These are phyloP conservation scores for Stentor roeselii DNA, from an alignment of 73 alveolate species.

Conservation along the genomic window DNA sequence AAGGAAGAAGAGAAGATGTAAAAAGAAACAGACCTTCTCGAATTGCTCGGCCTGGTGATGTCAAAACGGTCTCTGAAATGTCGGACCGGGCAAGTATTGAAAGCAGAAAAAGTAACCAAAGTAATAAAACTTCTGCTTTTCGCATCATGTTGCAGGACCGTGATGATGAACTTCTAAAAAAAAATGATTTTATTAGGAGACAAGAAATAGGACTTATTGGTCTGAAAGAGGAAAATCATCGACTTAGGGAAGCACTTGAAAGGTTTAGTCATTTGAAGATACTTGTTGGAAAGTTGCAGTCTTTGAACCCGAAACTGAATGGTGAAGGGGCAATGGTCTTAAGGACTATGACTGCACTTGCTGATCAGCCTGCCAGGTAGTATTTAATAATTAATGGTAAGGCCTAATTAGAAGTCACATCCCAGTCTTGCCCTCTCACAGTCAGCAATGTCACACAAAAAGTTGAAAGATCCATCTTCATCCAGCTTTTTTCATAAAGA, in stretches of 20 bases:
- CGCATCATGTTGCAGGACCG: neutral
- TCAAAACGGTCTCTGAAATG: neutral
- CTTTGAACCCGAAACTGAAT: neutral
- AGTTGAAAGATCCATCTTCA: no score
- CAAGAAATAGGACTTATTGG: neutral
- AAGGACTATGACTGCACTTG: no score
- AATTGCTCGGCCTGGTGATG: neutral
- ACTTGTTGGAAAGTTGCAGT: neutral
- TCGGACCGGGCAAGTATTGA: neutral
- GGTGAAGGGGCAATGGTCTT: neutral
- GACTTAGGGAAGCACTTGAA: neutral
- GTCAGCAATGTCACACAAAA: no score
- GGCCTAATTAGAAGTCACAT: no score
- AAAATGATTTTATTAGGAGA: neutral
- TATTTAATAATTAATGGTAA: no score
- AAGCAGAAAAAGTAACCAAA: neutral
- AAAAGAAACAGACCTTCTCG: neutral
- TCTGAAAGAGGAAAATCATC: neutral
- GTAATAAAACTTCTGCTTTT: neutral
- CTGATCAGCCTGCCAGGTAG: no score
- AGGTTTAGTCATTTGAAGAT: neutral
- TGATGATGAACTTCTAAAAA: neutral
- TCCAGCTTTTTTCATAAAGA: no score
- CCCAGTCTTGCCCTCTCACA: no score
- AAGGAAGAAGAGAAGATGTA: neutral